These are phyloP conservation scores for Beauveria brongniartii DNA, from an alignment of 2,329 filamentous ascomycete genomes.

Conservation along the genomic window DNA sequence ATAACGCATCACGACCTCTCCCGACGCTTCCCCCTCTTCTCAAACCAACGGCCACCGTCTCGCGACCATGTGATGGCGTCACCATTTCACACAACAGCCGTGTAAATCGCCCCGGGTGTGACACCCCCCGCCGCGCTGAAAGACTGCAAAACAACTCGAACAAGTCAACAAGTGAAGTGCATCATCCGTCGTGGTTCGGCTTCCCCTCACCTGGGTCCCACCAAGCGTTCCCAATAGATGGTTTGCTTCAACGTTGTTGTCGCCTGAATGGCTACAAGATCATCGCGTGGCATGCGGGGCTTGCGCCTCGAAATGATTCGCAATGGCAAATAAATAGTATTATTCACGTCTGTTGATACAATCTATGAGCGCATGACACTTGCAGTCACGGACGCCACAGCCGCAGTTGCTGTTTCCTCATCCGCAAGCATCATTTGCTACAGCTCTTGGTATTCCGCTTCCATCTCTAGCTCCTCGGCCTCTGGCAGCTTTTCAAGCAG, in stretches of 20 bases:
- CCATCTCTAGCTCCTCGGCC: constrained; percentile 19
- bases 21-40: neutral
- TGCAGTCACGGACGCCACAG: neutral
- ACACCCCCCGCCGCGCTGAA: neutral
- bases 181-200: constrained; percentile 2
- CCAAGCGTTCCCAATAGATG: constrained; percentile 1
- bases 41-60: neutral
- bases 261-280: constrained; percentile 7
- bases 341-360: constrained; percentile 3
- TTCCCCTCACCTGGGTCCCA: constrained; percentile 9
- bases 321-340: neutral
- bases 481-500: constrained; percentile 18
- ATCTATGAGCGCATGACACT: constrained; percentile 1
- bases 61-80: constrained; percentile 6
- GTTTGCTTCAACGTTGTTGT: neutral
- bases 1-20: constrained; percentile 1
- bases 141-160: neutral
- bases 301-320: neutral
- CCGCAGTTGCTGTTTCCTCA: constrained; percentile 2
- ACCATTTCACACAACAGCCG: neutral
- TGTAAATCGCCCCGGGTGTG: neutral
- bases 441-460: constrained; percentile 29
- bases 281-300: constrained; percentile 4
- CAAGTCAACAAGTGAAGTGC: neutral
- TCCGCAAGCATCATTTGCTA: constrained; percentile 16